Percentiles rank a stretch among this genome's conserved stretches.
Conservation (phyloP, 768 basidiomycete species). For the Rhizopogon rudus region DNA sequence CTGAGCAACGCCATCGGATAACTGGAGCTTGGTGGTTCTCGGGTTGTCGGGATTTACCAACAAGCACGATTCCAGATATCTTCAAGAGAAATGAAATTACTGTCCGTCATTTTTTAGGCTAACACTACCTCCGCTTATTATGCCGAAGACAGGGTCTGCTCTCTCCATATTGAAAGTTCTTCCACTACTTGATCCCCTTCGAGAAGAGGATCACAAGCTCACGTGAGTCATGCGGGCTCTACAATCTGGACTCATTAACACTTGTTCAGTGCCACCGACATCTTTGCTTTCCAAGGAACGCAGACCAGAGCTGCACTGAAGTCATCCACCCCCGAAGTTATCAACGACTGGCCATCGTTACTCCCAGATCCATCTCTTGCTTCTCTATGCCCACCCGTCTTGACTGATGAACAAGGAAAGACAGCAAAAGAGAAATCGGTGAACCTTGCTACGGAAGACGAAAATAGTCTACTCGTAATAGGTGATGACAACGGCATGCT, state of each 20-base stretch:
- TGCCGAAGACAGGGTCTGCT: conserved; percentile 68
- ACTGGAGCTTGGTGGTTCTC: conserved; percentile 73
- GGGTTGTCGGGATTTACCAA: conserved; percentile 36
- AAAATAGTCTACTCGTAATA: conserved; percentile 61
- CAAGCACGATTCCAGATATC: conserved; percentile 62
- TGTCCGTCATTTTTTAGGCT: conserved; percentile 33
- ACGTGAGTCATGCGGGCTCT: conserved; percentile 42
- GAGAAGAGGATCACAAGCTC: conserved; percentile 59
- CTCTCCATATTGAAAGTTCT: conserved; percentile 63
- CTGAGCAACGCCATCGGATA: conserved; percentile 26
- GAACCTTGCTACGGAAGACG: conserved; percentile 41
- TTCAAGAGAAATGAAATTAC: conserved; percentile 63
- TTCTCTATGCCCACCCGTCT: conserved; percentile 25
- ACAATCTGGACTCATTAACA: conserved; percentile 9
- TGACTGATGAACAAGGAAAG: conserved; percentile 27
- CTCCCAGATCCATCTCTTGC: conserved; percentile 58
- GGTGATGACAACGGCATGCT: conserved; percentile 55
- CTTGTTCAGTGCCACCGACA: conserved; percentile 58
- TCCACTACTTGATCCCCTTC: conserved; percentile 67
- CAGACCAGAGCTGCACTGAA: conserved; percentile 44
- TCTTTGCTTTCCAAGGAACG: conserved; percentile 77
- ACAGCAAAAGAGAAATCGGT: conserved; percentile 31
- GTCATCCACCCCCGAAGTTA: conserved; percentile 49
- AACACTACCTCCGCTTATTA: conserved; percentile 10
- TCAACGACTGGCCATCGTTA: conserved; percentile 67